Percentiles rank a stretch among this genome's conserved stretches.
phyloP scores from a whole-genome alignment of 2,329 filamentous ascomycete species.

The Colletotrichum spaethianum region DNA sequence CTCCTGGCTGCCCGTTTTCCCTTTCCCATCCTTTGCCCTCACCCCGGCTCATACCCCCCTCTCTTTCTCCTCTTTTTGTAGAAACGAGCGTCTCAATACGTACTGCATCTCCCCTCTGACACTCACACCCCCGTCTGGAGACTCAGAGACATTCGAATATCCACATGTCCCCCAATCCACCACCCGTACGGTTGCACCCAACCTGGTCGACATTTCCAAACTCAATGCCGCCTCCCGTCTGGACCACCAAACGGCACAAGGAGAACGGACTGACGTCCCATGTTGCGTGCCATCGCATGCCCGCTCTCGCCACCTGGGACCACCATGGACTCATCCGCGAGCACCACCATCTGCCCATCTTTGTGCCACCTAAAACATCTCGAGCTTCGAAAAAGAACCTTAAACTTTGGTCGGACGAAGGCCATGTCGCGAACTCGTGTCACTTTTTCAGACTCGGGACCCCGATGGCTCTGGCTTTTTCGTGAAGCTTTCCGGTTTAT shows the following conservation, averaged over 20 bases:
- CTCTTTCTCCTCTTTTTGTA: neutral
- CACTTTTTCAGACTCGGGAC: neutral
- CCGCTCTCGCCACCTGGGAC: conserved; percentile 30
- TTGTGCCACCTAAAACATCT: conserved; percentile 36
- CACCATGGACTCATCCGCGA: conserved; percentile 31
- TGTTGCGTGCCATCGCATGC: conserved; percentile 35
- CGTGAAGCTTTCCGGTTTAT: neutral
- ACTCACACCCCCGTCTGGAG: conserved; percentile 7
- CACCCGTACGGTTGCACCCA: conserved; percentile 7
- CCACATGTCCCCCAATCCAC: conserved; percentile 13
- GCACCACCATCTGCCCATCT: conserved; percentile 39
- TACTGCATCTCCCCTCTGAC: neutral
- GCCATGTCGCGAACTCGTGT: conserved; percentile 15
- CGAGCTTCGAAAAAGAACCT: conserved; percentile 32
- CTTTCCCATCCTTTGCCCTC: neutral
- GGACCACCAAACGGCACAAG: neutral
- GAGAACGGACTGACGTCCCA: conserved; percentile 30
- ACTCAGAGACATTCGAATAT: conserved; percentile 31
- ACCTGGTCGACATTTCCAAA: conserved; percentile 17
- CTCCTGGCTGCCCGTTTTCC: neutral
- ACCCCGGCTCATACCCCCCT: neutral
- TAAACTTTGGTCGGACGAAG: conserved; percentile 27
- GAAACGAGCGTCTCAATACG: conserved; percentile 11
- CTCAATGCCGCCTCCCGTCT: conserved; percentile 29
- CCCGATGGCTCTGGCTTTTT: neutral